Evolutionary conservation across 257 asterid genomes (phyloP).

Genomic region (Solanum sitiens): DNA sequence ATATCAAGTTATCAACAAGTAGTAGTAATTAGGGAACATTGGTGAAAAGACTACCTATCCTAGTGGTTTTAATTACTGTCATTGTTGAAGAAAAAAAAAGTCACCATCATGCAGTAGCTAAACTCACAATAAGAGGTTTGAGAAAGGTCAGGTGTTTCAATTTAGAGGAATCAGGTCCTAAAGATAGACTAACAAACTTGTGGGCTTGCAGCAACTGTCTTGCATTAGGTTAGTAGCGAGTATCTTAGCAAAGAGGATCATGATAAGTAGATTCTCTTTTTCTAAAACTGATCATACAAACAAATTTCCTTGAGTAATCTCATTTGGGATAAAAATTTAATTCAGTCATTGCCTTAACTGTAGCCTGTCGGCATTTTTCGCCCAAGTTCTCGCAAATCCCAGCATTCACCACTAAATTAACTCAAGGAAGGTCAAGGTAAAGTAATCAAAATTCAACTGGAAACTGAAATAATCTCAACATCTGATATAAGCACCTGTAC

Average conservation of each 20-base stretch:
- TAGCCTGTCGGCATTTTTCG: neutral
- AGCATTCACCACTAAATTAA: neutral
- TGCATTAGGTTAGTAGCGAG: neutral
- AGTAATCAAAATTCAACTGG: neutral
- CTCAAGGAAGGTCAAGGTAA: neutral
- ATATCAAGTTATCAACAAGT: neutral
- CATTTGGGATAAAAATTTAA: neutral
- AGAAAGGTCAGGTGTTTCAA: neutral
- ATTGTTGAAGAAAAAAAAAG: neutral
- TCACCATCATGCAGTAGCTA: neutral
- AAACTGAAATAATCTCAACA: neutral
- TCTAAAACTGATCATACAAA: neutral
- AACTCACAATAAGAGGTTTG: neutral
- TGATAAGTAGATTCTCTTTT: neutral
- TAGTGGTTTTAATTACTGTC: neutral
- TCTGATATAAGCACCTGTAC: slow-evolving; percentile 48
- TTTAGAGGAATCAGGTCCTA: neutral
- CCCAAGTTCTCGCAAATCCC: neutral
- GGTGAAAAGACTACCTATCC: neutral
- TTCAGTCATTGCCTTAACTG: neutral
- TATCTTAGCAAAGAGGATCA: neutral
- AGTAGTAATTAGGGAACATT: neutral
- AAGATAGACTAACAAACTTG: neutral
- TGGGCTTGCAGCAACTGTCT: neutral
- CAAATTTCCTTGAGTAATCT: neutral